Base-by-base conservation (phyloP, 371 early-diverging fungal genomes). In the Mucor circinelloides region DNA sequence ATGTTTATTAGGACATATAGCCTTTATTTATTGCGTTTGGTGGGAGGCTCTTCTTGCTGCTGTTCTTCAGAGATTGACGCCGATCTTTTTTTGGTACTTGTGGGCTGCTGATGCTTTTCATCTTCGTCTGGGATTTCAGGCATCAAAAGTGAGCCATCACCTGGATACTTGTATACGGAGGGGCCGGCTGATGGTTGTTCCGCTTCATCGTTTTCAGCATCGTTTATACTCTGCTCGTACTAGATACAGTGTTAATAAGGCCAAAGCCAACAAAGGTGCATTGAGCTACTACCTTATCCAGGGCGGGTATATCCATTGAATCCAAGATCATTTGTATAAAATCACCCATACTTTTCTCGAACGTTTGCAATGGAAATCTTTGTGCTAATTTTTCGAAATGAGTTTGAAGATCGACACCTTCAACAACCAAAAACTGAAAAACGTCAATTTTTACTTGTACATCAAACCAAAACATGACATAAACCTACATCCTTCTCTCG, bases 381-480 rank as follows among this genome's bases (percentile, higher is more conserved):
- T 79, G 73, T 12, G 87, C 86, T 57, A 88, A 44, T 31, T 73
- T 67, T 50, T 74, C 72, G 70, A 85, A 85, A 69, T 86, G 87
- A 8, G 73, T 59, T 46, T 82, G 74, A 44, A 86, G 61, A 17
- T 76, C 73, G 3, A 64, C 64, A 2, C 74, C 81, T 54, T 69
- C 69, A 13, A 76, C 68, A 25, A 77, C 69, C 0, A 86, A 58
- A 44, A 88, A 81, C 84, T 85, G 66, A 21, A 50, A 23, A 25
- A 8, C 10, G 50, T 55, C 4, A 30, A 55, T 27, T 3, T n/a
- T 15, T 10, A 19, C 54, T 52, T 52, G 54, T 25, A 21, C 1
- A 30, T 0, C 6, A n/a, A 6, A 30, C 0, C 0, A 27, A 27
- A 62, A 15, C 8, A 46, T 30, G 27, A 19, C 23, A 0, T n/a